phyloP scores from a whole-genome alignment of 345 rosid species.

The Eucalyptus melliodora region DNA sequence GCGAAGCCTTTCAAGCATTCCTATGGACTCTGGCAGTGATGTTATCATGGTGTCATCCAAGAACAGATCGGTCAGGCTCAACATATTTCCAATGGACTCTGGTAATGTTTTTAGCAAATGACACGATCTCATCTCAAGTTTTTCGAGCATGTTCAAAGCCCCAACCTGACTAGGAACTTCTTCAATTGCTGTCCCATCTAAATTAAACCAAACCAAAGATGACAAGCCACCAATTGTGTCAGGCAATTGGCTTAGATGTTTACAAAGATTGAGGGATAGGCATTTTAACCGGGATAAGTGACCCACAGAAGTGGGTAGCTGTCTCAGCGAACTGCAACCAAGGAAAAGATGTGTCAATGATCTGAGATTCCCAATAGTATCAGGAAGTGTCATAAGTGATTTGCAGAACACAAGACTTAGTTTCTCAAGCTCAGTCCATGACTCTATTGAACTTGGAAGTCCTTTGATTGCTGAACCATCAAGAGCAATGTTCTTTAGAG shows the following conservation, averaged over 20 bases:
- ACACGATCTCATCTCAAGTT: constrained; percentile 16
- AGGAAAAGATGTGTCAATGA: constrained; percentile 7
- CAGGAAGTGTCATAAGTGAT: constrained; percentile 17
- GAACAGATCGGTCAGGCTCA: constrained; percentile 9
- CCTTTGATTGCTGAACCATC: constrained; percentile 11
- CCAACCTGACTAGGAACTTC: constrained; percentile 27
- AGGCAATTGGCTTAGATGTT: constrained; percentile 16
- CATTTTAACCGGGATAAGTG: constrained; percentile 14
- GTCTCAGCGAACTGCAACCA: constrained; percentile 2
- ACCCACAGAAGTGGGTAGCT: constrained; percentile 30
- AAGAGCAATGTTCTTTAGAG: constrained; percentile 25
- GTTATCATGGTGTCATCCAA: constrained; percentile 6
- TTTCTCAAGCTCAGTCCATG: constrained; percentile 18
- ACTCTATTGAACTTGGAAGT: constrained; percentile 21
- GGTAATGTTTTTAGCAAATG: constrained; percentile 6
- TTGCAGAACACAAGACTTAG: constrained; percentile 14
- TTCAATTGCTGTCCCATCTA: constrained; percentile 6
- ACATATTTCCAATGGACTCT: constrained; percentile 23
- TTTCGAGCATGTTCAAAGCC: constrained; percentile 19
- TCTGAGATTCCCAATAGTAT: constrained; percentile 18
- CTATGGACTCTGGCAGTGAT: constrained; percentile 37
- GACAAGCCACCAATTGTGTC: constrained; percentile 23
- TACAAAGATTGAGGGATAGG: constrained; percentile 9
- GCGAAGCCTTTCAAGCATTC: constrained; percentile 28
- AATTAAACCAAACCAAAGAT: constrained; percentile 7